A percentile compares a stretch with the other conserved stretches of the same genome.
Evolutionary conservation across 352 stramenopile species (phyloP).

Genomic region (Pythium catenulatum): DNA sequence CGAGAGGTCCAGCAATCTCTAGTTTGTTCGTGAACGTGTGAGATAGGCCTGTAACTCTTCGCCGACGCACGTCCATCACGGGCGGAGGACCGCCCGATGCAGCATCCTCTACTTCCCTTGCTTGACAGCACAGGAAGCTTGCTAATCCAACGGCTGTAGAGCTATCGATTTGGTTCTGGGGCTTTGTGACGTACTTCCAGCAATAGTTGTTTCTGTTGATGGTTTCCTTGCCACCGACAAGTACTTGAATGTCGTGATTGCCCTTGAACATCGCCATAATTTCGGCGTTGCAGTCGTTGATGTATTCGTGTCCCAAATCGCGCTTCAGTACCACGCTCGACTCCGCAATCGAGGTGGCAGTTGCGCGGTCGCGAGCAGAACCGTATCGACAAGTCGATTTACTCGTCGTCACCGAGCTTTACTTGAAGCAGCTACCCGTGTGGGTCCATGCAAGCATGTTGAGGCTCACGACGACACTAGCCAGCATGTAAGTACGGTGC

Average conservation of each 20-base stretch:
- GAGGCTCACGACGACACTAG: neutral
- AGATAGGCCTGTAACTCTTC: conserved; percentile 27
- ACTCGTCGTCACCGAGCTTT: neutral
- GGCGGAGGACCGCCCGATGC: neutral
- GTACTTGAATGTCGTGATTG: conserved; percentile 43
- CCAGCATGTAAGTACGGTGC: neutral
- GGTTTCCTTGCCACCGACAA: conserved; percentile 5
- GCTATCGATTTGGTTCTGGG: conserved; percentile 1
- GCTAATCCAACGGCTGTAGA: conserved; percentile 20
- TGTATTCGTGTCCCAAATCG: conserved; percentile 12
- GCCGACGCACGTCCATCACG: neutral
- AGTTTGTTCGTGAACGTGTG: conserved; percentile 49
- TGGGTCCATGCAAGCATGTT: neutral
- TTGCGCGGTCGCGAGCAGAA: neutral
- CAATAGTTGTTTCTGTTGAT: conserved; percentile 29
- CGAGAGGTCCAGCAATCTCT: conserved; percentile 39
- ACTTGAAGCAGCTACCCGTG: neutral
- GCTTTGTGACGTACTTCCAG: conserved; percentile 35
- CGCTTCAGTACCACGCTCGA: neutral
- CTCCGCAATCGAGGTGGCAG: neutral
- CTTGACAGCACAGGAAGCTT: conserved; percentile 23
- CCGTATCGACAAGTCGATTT: neutral
- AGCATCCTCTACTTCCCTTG: neutral
- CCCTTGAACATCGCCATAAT: conserved; percentile 42
- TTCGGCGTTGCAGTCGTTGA: conserved; percentile 15